Evolutionary conservation across 768 basidiomycete genomes (phyloP), one percentile per base, ranked within the genome.

Genomic region (Clitopilus hobsonii): DNA sequence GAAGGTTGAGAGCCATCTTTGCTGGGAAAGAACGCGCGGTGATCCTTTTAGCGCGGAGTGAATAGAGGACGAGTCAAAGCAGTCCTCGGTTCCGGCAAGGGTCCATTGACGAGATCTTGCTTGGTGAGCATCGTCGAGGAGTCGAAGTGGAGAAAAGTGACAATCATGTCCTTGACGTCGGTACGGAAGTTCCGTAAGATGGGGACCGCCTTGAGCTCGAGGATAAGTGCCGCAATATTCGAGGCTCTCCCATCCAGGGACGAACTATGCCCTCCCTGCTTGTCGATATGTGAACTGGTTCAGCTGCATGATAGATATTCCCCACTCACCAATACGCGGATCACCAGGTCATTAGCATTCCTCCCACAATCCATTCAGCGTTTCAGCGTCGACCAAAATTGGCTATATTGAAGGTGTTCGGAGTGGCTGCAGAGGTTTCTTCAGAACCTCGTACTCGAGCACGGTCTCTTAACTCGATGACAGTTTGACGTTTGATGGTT

Each of bases 1-100:
- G 65, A 13, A 51, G 30, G 25, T n/a, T 16, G 26, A 32, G 30
- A 51, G 27, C 49, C 49, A 51, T 51, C 26, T 24, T 28, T 51
- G 41, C 11, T n/a, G 22, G n/a, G 13, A 36, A 36, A 36, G 32
- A 36, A 36, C 10, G 8, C 13, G 32, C 32, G 13, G 22, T 45
- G 41, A 45, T 45, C 41, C 41, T 20, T 45, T 45, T 45, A 16
- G n/a, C 10, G 18, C 22, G 22, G 32, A 36, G 32, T 11, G 8
- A 7, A 4, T 16, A 8, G 3, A 45, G 41, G 16, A 16, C 22
- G 41, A 18, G 41, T 45, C 41, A 45, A 45, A 10, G 18, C 22
- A 10, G 18, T 10, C 22, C 3, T 23, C 41, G 41, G 41, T 45
- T 8, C 41, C 41, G 41, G 14, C 18, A 10, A 8, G n/a, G 38